phyloP scores from a whole-genome alignment of 768 basidiomycete species.

The Floccularia luteovirens region DNA sequence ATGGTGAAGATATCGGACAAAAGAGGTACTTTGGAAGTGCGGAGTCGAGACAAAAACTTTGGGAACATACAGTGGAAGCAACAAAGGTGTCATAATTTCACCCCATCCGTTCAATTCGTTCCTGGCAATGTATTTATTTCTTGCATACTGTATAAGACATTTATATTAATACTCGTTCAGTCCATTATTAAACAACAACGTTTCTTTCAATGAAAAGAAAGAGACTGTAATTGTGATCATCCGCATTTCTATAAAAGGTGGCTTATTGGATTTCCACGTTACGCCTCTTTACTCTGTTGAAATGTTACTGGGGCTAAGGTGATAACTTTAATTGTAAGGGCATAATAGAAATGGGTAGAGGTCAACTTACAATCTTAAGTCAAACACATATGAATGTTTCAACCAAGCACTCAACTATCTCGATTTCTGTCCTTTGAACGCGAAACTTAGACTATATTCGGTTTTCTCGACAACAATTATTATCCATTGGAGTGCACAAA shows the following conservation, averaged over 20 bases:
- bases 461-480: no score
- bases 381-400: constrained; percentile 10
- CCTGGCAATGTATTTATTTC: no score
- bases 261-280: constrained; percentile 5
- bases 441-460: constrained; percentile 16
- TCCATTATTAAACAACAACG: no score
- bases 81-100: background rate
- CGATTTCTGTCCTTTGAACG: constrained; percentile 11
- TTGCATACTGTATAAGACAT: no score
- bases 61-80: constrained; percentile 23
- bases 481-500: no score
- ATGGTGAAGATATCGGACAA: constrained; percentile 28
- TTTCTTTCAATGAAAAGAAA: no score
- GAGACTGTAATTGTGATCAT: no score
- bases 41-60: constrained; percentile 24
- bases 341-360: background rate
- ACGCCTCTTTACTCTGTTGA: constrained; percentile 9
- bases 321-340: background rate
- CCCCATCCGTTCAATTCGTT: no score
- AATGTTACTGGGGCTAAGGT: constrained; percentile 14
- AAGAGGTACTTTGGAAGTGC: constrained; percentile 26
- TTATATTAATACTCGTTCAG: no score
- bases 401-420: constrained; percentile 14
- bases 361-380: constrained; percentile 10
- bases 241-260: no score